Conservation (phyloP, 192 early-diverging fungal species). For the Podila verticillata region DNA sequence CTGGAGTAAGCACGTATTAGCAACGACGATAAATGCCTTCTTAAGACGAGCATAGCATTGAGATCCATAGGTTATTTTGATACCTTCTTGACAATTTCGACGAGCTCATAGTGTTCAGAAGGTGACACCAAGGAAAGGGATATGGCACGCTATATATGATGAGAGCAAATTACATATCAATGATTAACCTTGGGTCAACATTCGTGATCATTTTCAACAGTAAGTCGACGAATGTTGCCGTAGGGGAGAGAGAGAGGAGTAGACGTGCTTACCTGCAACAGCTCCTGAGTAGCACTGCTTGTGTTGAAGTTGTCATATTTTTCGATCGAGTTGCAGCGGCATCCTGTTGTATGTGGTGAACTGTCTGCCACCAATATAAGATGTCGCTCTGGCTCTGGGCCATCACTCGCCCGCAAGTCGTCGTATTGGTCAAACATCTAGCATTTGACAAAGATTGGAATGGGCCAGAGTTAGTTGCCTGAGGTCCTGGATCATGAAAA, state of each 20-base stretch:
- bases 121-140: conserved; percentile 32
- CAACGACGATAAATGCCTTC: background rate
- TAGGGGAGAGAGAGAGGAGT: background rate
- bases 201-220: too few relatives aligned
- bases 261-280: conserved; percentile 61
- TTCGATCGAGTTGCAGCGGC: conserved; percentile 58
- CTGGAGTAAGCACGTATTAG: conserved; percentile 22
- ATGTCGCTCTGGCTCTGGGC: conserved; percentile 54
- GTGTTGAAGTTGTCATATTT: conserved; percentile 62
- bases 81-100: conserved; percentile 36
- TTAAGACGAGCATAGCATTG: background rate
- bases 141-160: conserved; percentile 40
- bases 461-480: too few relatives aligned
- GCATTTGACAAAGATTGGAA: background rate
- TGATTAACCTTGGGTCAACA: background rate
- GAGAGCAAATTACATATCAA: conserved; percentile 29
- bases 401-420: conserved; percentile 11
- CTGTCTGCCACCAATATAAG: conserved; percentile 67
- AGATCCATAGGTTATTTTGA: background rate
- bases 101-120: conserved; percentile 25
- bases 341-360: conserved; percentile 54
- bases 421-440: conserved; percentile 66
- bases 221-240: background rate
- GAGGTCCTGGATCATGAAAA: too few relatives aligned
- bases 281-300: conserved; percentile 52